Evolutionary conservation across 2,329 filamentous ascomycete species (phyloP).

Genomic region (Trichophyton benhamiae): DNA sequence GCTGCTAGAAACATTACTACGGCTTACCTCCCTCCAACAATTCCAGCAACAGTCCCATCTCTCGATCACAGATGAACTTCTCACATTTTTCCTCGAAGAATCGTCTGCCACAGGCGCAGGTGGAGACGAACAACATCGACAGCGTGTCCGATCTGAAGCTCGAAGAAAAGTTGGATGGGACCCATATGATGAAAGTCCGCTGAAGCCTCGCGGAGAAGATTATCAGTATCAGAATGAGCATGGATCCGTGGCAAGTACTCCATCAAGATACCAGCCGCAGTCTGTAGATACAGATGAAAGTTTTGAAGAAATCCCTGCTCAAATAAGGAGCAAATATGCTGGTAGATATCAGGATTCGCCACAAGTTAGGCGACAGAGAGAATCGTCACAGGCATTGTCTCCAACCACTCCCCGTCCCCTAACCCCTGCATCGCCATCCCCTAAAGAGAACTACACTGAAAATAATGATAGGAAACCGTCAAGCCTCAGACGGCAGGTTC

Average conservation of each 20-base stretch:
- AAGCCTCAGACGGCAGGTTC: neutral
- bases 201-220: conserved; percentile 55
- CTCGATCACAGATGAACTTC: conserved; percentile 76
- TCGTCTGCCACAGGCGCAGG: conserved; percentile 54
- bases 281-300: neutral
- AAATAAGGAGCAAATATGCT: neutral
- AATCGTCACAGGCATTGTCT: neutral
- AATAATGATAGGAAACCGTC: neutral
- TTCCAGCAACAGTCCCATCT: conserved; percentile 83
- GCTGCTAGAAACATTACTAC: conserved; percentile 76
- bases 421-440: neutral
- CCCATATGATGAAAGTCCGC: conserved; percentile 57
- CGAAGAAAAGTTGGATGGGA: conserved; percentile 54
- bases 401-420: neutral
- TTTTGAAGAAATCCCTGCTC: neutral
- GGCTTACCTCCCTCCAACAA: conserved; percentile 76
- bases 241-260: conserved; percentile 4
- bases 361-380: neutral
- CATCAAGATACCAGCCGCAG: neutral
- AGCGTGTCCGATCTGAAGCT: conserved; percentile 48
- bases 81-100: conserved; percentile 74
- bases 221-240: conserved; percentile 40
- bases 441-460: neutral
- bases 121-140: conserved; percentile 48
- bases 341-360: conserved; percentile 4